These are phyloP conservation scores for Athelia psychrophila DNA, from an alignment of 1,284 basidiomycete genomes.

Conservation along the genomic window DNA sequence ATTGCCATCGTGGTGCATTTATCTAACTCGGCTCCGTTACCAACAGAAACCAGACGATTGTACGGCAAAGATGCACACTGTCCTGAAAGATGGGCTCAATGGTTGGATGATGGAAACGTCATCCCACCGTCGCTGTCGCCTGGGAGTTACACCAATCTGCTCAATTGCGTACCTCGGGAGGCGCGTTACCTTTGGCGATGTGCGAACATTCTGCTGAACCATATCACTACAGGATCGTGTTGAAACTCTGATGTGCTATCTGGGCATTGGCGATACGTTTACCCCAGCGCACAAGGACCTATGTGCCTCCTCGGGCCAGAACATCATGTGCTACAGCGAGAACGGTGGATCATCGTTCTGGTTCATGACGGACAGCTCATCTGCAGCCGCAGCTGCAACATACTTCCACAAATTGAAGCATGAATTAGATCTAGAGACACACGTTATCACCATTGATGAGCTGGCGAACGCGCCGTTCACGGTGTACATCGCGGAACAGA, in stretches of 20 bases:
- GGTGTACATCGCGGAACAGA: constrained; percentile 68
- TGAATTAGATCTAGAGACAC: constrained; percentile 71
- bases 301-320: constrained; percentile 77
- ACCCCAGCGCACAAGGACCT: constrained; percentile 80
- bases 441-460: constrained; percentile 59
- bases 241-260: constrained; percentile 78
- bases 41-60: constrained; percentile 54
- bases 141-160: constrained; percentile 47
- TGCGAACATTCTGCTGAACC: constrained; percentile 7
- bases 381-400: constrained; percentile 44
- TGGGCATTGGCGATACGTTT: constrained; percentile 72
- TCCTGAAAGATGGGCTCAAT: constrained; percentile 58
- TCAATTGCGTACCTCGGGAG: constrained; percentile 46
- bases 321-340: constrained; percentile 77
- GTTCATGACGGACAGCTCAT: constrained; percentile 72
- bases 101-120: constrained; percentile 42
- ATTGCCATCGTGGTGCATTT: background rate
- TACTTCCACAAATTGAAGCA: constrained; percentile 59
- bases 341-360: constrained; percentile 68
- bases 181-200: constrained; percentile 28
- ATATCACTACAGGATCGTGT: constrained; percentile 41
- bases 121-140: constrained; percentile 52
- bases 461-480: constrained; percentile 61
- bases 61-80: constrained; percentile 77
- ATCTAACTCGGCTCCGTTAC: background rate